Base-by-base conservation (phyloP, 331 rosid genomes). In the Pyrus hybrid region DNA sequence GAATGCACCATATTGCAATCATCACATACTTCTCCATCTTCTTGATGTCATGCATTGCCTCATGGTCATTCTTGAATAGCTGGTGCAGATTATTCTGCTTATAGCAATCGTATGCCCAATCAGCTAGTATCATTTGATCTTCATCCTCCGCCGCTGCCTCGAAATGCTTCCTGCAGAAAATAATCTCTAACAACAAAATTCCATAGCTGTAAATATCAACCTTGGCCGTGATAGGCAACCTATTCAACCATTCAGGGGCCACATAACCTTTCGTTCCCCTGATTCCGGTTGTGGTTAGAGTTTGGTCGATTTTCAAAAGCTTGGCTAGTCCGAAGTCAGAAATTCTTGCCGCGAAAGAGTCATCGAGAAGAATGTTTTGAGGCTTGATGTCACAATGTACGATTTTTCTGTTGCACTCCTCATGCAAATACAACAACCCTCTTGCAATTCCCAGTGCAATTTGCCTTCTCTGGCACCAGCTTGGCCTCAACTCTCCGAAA, bases 171-270 rank as follows among this genome's bases (percentile, higher is more conserved):
- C 77, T 64, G 43, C 80, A 75, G 8, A 26, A 80, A 6, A 80
- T 76, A 20, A 70, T 57, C 57, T 80, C 74, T 13, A 64, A 41
- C 63, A 70, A 58, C 69, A 80, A 13, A 37, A 80, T 70, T 2
- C 73, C 79, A 0, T 58, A 80, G 61, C 79, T 80, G 11, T 80
- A 74, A 32, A 80, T 51, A 68, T 80, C 79, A 5, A 74, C 83
- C 72, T 25, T 74, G 3, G 11, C 25, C 0, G 83, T 68, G 60
- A 80, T 47, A 2, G 79, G 71, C 41, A 20, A 4, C 51, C 12
- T 61, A 62, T 25, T 68, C 26, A 68, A 80, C 83, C 79, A 80
- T 68, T 68, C 67, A 11, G 83, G 60, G 0, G 72, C 67, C 12
- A 80, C 79, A 33, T 80, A 74, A 20, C 79, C 68, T 68, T 14